Percentiles rank a stretch among this genome's conserved stretches.
Conservation (phyloP, 768 basidiomycete genomes). For the Cystobasidium tubakii region DNA sequence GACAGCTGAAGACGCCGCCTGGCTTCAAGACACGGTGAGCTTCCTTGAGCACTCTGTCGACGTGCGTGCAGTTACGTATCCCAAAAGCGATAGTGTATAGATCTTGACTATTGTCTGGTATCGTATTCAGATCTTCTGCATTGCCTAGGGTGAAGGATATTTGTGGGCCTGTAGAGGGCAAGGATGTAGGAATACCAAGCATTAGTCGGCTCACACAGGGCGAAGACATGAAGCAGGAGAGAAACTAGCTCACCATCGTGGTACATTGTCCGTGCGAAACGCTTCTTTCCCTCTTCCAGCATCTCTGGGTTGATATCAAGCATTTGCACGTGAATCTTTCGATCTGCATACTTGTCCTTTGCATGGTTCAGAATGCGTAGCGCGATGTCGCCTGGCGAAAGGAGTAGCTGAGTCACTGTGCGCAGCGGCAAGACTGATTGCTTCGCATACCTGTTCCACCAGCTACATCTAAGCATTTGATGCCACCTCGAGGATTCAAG, state of each 20-base stretch:
- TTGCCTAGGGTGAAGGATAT: slow-evolving; percentile 88
- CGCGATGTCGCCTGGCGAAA: slow-evolving; percentile 69
- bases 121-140: slow-evolving; percentile 71
- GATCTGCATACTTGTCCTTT: slow-evolving; percentile 76
- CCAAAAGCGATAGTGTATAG: slow-evolving; percentile 98
- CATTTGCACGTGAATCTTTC: slow-evolving; percentile 80
- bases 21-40: slow-evolving; percentile 92
- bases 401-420: background rate
- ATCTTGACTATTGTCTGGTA: slow-evolving; percentile 79
- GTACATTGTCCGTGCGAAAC: slow-evolving; percentile 97
- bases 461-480: slow-evolving; percentile 85
- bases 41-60: slow-evolving; percentile 77
- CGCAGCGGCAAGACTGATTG: background rate
- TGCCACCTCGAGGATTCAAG: slow-evolving; percentile 55
- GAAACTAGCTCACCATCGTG: slow-evolving; percentile 66
- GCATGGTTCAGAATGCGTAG: slow-evolving; percentile 86
- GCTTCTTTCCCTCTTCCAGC: slow-evolving; percentile 80
- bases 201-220: too few relatives aligned
- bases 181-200: too few relatives aligned
- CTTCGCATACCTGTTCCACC: slow-evolving; percentile 68
- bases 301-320: slow-evolving; percentile 94
- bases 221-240: background rate
- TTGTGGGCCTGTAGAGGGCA: slow-evolving; percentile 41
- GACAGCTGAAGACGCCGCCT: slow-evolving; percentile 87
- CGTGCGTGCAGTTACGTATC: slow-evolving; percentile 91